A percentile compares a stretch with the other conserved stretches of the same genome.
Evolutionary conservation across 192 early-diverging fungal species (phyloP).

Genomic region (Oehlia diaphana): DNA sequence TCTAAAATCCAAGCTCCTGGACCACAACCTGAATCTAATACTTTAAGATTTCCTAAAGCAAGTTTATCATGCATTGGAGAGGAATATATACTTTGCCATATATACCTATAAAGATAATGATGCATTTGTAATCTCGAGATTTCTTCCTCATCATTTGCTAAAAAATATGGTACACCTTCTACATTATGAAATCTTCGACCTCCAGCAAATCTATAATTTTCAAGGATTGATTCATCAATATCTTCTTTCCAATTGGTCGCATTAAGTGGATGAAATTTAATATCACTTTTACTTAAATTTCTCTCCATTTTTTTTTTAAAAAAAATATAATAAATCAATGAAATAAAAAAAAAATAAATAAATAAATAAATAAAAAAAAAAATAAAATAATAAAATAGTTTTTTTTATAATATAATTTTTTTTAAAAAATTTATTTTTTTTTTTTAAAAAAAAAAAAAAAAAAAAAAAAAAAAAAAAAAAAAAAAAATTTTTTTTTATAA

Average conservation of each 20-base stretch:
- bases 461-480: no score
- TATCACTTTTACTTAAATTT: no score
- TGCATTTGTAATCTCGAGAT: neutral
- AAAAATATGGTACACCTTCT: neutral
- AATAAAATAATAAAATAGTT: no score
- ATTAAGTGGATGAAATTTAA: neutral
- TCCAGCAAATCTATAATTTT: neutral
- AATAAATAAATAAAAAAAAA: no score
- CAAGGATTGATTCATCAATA: neutral
- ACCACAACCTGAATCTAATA: conserved; percentile 21
- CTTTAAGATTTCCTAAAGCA: neutral
- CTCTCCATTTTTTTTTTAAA: no score
- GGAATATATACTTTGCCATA: conserved; percentile 8
- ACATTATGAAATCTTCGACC: conserved; percentile 11
- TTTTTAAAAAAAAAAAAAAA: no score
- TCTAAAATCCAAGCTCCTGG: conserved; percentile 41
- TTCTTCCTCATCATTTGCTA: neutral
- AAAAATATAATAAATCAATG: no score
- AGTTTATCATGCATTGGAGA: neutral
- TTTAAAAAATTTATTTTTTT: no score
- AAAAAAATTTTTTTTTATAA: no score
- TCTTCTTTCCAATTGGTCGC: neutral
- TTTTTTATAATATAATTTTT: no score
- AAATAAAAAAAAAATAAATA: no score
- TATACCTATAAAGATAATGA: neutral